Evolutionary conservation across 2,329 filamentous ascomycete species (phyloP).

Genomic region (Aureobasidium sp.): DNA sequence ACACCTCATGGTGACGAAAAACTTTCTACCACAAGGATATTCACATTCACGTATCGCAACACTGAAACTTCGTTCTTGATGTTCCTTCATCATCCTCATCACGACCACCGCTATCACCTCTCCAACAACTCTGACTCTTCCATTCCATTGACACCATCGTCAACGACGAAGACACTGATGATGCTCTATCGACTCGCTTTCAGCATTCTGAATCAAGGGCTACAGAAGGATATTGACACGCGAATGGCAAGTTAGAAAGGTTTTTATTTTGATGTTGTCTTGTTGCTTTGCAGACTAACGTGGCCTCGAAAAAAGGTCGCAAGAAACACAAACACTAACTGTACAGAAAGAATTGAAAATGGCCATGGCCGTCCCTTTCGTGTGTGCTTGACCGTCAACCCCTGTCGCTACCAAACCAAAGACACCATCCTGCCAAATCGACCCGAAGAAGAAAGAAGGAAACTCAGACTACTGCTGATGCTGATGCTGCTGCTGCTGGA

Average conservation of each 20-base stretch:
- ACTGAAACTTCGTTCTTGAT: no score
- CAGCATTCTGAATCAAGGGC: background rate
- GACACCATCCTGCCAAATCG: background rate
- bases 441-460: background rate
- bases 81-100: background rate
- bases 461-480: background rate
- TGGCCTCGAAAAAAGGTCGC: background rate
- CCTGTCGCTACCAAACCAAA: background rate
- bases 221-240: background rate
- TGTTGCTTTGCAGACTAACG: conserved; percentile 1
- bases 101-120: background rate
- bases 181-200: background rate
- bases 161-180: background rate
- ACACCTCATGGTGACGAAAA: background rate
- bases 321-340: background rate
- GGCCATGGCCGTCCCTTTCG: background rate
- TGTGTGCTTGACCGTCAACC: background rate
- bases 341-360: background rate
- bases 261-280: background rate
- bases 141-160: background rate
- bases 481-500: background rate
- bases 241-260: background rate
- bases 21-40: background rate
- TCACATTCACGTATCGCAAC: background rate
- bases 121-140: no score